Evolutionary conservation across 345 rosid genomes (phyloP).

Genomic region (Brassica juncea): DNA sequence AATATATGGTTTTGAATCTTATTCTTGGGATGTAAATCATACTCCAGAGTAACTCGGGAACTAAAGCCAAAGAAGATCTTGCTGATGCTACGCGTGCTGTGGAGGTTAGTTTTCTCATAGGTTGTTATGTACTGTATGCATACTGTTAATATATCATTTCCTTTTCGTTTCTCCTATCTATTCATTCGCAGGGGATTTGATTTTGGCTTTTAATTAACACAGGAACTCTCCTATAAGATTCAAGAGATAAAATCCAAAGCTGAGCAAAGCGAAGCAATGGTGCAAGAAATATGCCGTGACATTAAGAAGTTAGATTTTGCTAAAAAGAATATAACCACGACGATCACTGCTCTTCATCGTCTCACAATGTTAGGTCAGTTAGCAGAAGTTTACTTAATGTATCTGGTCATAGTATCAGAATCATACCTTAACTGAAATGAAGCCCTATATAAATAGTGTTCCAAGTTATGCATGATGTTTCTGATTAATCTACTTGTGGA

Average conservation of each 20-base stretch:
- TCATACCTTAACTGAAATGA: neutral
- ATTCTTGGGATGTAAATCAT: neutral
- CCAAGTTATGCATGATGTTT: constrained; percentile 14
- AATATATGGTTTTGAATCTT: neutral
- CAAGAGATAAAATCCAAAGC: constrained; percentile 99
- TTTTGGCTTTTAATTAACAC: constrained; percentile 25
- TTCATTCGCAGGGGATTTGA: constrained; percentile 11
- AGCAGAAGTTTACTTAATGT: neutral
- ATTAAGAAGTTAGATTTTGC: constrained; percentile 98
- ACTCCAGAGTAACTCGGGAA: constrained; percentile 92
- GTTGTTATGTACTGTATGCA: neutral
- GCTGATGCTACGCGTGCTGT: constrained; percentile 97
- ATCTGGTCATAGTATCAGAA: constrained; percentile 1
- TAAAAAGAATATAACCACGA: constrained; percentile 96
- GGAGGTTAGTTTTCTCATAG: constrained; percentile 58
- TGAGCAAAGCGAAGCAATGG: constrained; percentile 99
- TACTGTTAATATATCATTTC: neutral
- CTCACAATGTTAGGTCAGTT: constrained; percentile 94
- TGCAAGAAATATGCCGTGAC: constrained; percentile 97
- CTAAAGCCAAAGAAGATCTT: constrained; percentile 98
- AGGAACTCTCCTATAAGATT: constrained; percentile 92
- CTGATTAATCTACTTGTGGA: constrained; percentile 2
- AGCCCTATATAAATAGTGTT: neutral
- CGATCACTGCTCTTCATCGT: constrained; percentile 99
- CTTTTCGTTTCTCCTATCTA: constrained; percentile 3